These are phyloP conservation scores for Carpinus viminea DNA, from an alignment of 306 rosid species.

Conservation along the genomic window DNA sequence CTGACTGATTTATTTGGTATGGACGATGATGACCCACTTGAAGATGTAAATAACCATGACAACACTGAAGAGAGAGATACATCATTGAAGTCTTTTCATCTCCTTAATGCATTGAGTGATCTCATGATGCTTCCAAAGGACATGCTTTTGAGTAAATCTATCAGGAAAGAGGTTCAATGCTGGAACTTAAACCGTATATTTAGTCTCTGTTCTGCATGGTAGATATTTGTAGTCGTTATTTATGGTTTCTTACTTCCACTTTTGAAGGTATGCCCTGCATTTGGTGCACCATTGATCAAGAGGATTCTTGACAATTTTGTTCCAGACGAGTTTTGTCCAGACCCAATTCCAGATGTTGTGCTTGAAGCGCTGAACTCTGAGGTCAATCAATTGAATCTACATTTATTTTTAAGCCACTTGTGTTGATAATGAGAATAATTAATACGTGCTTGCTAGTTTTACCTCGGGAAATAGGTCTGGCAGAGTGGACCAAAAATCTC, in stretches of 20 bases:
- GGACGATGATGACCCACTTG: constrained; percentile 67
- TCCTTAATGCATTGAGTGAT: constrained; percentile 91
- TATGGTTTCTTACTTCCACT: constrained; percentile 22
- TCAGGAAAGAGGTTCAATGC: constrained; percentile 81
- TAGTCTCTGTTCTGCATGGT: constrained; percentile 5
- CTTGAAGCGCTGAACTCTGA: constrained; percentile 69
- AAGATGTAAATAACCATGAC: constrained; percentile 40
- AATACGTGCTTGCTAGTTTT: not conserved
- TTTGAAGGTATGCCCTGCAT: constrained; percentile 87
- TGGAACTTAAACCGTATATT: constrained; percentile 22
- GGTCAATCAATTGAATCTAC: constrained; percentile 48
- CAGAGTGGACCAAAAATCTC: not conserved
- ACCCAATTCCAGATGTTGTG: constrained; percentile 74
- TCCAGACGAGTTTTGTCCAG: constrained; percentile 92
- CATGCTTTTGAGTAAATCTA: constrained; percentile 70
- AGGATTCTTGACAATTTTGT: constrained; percentile 71
- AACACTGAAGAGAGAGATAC: constrained; percentile 45
- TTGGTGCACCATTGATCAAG: constrained; percentile 72
- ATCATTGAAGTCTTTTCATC: constrained; percentile 78
- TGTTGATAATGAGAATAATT: not conserved
- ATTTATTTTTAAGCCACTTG: not conserved
- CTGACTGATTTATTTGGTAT: constrained; percentile 76
- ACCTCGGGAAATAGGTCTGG: not conserved
- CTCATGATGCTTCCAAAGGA: constrained; percentile 99
- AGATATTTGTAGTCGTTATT: constrained; percentile 20